phyloP scores from a whole-genome alignment of 192 early-diverging fungal genomes.

The Coemansia erecta region DNA sequence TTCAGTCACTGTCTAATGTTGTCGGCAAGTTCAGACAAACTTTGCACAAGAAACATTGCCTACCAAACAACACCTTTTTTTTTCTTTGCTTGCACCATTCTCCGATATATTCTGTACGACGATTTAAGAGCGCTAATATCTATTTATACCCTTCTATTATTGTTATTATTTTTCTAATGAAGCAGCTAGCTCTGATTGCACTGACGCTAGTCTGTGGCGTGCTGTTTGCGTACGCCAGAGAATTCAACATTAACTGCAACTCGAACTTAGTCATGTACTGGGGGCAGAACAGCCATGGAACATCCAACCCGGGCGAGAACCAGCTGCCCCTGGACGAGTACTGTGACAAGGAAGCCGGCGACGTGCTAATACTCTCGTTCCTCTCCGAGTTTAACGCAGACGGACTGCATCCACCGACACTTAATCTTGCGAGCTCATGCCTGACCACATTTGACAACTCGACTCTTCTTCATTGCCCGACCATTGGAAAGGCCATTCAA shows the following conservation, averaged over 20 bases:
- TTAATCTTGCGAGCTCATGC: slow-evolving; percentile 74
- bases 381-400: slow-evolving; percentile 65
- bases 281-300: slow-evolving; percentile 61
- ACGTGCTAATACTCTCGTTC: slow-evolving; percentile 63
- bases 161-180: slow-evolving; percentile 10
- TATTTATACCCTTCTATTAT: neutral
- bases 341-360: slow-evolving; percentile 54
- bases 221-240: slow-evolving; percentile 18
- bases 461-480: slow-evolving; percentile 66
- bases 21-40: no score
- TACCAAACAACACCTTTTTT: no score
- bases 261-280: slow-evolving; percentile 60
- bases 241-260: slow-evolving; percentile 54
- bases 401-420: slow-evolving; percentile 56
- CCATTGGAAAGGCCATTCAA: slow-evolving; percentile 64
- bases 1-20: no score
- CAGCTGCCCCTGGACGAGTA: slow-evolving; percentile 58
- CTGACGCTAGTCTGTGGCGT: slow-evolving; percentile 20
- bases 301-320: slow-evolving; percentile 38
- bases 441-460: slow-evolving; percentile 56
- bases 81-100: no score
- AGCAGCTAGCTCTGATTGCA: slow-evolving; percentile 11
- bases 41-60: no score
- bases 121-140: neutral
- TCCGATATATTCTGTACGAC: no score